Conservation (phyloP, 139 green algal species). For the Ulvella scutata region DNA sequence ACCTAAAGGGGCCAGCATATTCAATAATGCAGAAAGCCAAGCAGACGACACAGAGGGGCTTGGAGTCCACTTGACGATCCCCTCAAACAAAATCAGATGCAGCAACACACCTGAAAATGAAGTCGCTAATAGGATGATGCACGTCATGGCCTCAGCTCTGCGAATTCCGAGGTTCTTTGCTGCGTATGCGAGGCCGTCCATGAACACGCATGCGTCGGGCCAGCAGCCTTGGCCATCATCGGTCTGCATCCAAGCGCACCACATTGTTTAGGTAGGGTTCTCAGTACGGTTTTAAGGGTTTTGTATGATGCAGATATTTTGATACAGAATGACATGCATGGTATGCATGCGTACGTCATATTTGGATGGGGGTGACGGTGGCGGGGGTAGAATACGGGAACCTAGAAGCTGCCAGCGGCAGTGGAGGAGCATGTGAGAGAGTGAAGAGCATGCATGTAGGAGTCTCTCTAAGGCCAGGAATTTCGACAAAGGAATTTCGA, state of each 20-base stretch:
- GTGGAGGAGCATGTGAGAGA: too few relatives aligned
- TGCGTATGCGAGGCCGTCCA: background rate
- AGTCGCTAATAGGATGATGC: background rate
- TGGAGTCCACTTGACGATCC: too few relatives aligned
- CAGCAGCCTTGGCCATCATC: background rate
- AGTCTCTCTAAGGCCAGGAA: too few relatives aligned
- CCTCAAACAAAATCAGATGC: too few relatives aligned
- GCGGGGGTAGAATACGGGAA: too few relatives aligned
- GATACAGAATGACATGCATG: background rate
- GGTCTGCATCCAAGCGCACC: background rate
- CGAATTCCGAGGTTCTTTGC: background rate
- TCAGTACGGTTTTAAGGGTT: background rate
- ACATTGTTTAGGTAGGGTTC: background rate
- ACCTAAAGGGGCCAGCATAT: too few relatives aligned
- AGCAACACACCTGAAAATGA: background rate
- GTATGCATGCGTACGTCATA: background rate
- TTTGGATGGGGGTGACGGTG: background rate
- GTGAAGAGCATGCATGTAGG: too few relatives aligned
- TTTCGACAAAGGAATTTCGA: too few relatives aligned
- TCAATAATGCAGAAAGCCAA: too few relatives aligned
- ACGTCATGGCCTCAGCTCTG: background rate
- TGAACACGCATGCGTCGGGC: background rate
- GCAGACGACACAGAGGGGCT: too few relatives aligned
- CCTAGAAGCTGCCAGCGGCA: too few relatives aligned
- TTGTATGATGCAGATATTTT: background rate